Percentiles rank a stretch among this genome's conserved stretches.
phyloP scores from a whole-genome alignment of 495 filamentous ascomycete genomes.

The Mytilinidion resinicola region DNA sequence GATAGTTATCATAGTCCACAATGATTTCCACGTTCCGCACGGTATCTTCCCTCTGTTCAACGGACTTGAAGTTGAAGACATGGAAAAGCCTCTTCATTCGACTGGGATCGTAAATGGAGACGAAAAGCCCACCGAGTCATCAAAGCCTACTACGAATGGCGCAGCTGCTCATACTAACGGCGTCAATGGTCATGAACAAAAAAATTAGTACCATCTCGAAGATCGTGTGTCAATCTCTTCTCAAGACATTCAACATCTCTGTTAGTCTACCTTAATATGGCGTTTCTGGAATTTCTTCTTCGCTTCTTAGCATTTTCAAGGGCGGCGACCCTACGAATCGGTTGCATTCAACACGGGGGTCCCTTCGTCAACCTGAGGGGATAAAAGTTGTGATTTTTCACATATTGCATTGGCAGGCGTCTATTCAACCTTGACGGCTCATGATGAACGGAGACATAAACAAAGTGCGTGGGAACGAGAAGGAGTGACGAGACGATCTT shows the following conservation, averaged over 20 bases:
- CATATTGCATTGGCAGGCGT: constrained; percentile 23
- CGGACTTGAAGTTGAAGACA: constrained; percentile 61
- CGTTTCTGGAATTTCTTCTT: background rate
- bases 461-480: background rate
- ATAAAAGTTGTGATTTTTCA: background rate
- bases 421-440: constrained; percentile 29
- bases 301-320: background rate
- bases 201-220: constrained; percentile 1
- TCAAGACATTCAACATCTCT: constrained; percentile 1
- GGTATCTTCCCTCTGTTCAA: constrained; percentile 81
- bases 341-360: constrained; percentile 18
- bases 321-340: background rate
- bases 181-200: constrained; percentile 10
- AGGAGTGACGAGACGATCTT: background rate
- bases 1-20: constrained; percentile 60
- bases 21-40: constrained; percentile 79
- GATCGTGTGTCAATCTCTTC: background rate
- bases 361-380: background rate
- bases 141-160: background rate
- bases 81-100: constrained; percentile 46
- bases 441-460: constrained; percentile 2
- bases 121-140: background rate
- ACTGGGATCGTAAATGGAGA: constrained; percentile 12
- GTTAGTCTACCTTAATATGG: background rate
- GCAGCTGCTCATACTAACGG: constrained; percentile 12